Percentiles rank a stretch among this genome's conserved stretches.
These are phyloP conservation scores for Cryptomeria japonica DNA, from an alignment of 75 land plant genomes.

Conservation along the genomic window DNA sequence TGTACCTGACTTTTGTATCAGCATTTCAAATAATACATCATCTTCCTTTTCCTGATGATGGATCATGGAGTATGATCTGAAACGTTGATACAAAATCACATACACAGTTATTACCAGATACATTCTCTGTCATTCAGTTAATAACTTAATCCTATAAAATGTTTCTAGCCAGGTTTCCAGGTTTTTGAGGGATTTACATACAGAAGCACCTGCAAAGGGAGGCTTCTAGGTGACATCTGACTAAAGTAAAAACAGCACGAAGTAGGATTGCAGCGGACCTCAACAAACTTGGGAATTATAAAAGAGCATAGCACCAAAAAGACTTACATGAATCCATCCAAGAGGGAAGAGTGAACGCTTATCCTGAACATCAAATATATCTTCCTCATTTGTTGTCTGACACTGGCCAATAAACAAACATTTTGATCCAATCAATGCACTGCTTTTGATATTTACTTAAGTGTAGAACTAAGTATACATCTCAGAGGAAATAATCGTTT, in stretches of 20 bases:
- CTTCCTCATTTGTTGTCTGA: slow-evolving; percentile 96
- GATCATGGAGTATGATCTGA: too few species aligned
- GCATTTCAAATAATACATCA: too few species aligned
- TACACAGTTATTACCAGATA: too few species aligned
- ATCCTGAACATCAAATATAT: slow-evolving; percentile 92
- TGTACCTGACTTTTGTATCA: too few species aligned
- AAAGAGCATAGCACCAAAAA: background rate
- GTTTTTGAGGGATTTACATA: background rate
- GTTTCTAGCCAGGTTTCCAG: background rate
- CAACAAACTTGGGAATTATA: background rate
- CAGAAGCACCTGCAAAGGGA: background rate
- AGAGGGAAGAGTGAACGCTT: slow-evolving; percentile 88
- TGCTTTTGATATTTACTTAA: background rate
- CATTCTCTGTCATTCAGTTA: too few species aligned
- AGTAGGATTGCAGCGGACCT: background rate
- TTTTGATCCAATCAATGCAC: background rate
- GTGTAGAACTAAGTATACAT: background rate
- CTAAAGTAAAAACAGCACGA: background rate
- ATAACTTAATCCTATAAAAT: background rate
- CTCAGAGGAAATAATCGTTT: background rate
- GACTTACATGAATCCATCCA: slow-evolving; percentile 99
- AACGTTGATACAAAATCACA: too few species aligned
- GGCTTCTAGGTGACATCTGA: background rate
- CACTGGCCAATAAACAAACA: slow-evolving; percentile 55
- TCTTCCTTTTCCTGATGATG: too few species aligned